Evolutionary conservation across 148 eudicot genomes (phyloP).

Genomic region (Chenopodium quinoa): DNA sequence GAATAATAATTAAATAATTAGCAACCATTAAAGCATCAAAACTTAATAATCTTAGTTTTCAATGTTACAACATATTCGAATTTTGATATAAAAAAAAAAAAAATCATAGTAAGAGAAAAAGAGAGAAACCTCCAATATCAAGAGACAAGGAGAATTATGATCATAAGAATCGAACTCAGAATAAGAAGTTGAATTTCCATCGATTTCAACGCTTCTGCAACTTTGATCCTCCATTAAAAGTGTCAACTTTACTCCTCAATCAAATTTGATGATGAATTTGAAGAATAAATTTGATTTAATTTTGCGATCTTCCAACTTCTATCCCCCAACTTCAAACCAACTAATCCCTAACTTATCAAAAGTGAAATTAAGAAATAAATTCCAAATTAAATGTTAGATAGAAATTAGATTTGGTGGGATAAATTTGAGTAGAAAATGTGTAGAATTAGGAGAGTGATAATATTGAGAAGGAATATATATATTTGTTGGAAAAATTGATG

Average conservation of each 20-base stretch:
- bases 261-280: neutral
- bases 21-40: neutral
- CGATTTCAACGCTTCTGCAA: neutral
- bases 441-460: no score
- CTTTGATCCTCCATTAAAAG: conserved; percentile 21
- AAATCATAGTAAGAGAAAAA: neutral
- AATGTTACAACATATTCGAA: no score
- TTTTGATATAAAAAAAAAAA: neutral
- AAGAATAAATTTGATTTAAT: neutral
- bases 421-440: no score
- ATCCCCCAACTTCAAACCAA: neutral
- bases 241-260: neutral
- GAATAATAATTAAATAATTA: neutral
- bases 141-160: conserved; percentile 59
- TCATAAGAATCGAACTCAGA: conserved; percentile 30
- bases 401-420: no score
- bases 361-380: no score
- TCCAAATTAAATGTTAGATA: no score
- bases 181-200: conserved; percentile 11
- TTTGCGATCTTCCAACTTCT: neutral
- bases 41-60: neutral
- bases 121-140: conserved; percentile 81
- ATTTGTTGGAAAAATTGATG: no score
- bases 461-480: no score
- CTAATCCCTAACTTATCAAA: conserved; percentile 12